Conservation (phyloP, 2,329 filamentous ascomycete species). For the Aspergillus quadrilineatus region DNA sequence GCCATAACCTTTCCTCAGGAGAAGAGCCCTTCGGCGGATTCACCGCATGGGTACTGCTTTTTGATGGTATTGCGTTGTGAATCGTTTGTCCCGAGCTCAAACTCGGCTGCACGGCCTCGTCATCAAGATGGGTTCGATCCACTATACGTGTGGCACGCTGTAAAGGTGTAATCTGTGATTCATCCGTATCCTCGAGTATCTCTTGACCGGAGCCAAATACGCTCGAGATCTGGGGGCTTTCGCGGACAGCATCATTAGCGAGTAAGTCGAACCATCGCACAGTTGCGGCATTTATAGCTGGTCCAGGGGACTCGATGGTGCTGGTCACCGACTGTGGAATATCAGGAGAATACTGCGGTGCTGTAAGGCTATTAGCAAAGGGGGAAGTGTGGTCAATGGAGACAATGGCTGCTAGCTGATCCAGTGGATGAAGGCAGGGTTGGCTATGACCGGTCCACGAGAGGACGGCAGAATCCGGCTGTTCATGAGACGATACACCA, state of each 20-base stretch:
- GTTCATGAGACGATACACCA: conserved; percentile 22
- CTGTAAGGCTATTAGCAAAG: conserved; percentile 6
- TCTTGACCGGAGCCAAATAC: background rate
- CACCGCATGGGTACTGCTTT: background rate
- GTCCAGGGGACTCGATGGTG: conserved; percentile 10
- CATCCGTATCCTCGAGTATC: background rate
- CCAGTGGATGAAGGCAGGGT: conserved; percentile 7
- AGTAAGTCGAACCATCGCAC: conserved; percentile 50
- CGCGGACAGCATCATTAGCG: conserved; percentile 23
- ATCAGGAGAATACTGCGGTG: background rate
- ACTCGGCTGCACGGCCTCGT: background rate
- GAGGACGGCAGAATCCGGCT: conserved; percentile 18
- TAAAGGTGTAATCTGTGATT: conserved; percentile 2
- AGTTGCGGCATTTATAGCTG: conserved; percentile 28
- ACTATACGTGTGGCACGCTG: conserved; percentile 4
- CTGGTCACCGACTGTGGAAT: conserved; percentile 3
- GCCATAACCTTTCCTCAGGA: background rate
- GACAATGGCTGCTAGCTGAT: conserved; percentile 6
- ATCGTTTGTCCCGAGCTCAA: background rate
- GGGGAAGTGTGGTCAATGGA: background rate
- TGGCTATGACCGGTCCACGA: conserved; percentile 9
- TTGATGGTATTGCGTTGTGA: background rate
- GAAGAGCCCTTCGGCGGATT: background rate
- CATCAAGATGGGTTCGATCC: background rate
- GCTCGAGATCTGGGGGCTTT: conserved; percentile 6